Evolutionary conservation across 257 asterid species (phyloP).

Genomic region (Rubia yunnanensis): DNA sequence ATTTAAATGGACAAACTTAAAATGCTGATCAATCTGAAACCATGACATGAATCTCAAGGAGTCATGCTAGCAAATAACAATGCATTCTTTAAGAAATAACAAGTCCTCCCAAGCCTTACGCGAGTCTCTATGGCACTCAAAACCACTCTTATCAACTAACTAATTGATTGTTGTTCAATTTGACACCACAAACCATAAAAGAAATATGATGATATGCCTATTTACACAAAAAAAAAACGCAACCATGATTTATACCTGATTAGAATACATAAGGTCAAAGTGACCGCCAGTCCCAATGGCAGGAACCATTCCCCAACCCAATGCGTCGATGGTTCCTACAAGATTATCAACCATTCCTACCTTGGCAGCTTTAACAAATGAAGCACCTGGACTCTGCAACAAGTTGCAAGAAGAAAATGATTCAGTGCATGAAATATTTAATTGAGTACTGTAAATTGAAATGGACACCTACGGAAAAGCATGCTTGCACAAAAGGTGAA

Average conservation of each 20-base stretch:
- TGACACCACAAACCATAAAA: background rate
- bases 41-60: background rate
- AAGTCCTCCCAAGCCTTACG: background rate
- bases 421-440: background rate
- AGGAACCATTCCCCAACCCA: slow-evolving; percentile 87
- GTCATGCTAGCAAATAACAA: background rate
- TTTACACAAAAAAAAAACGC: background rate
- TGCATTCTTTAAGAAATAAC: too few relatives aligned
- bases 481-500: slow-evolving; percentile 77
- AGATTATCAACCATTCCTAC: slow-evolving; percentile 53
- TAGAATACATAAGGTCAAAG: slow-evolving; percentile 51
- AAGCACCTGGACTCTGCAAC: slow-evolving; percentile 65
- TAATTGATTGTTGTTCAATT: background rate
- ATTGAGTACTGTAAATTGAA: slow-evolving; percentile 8
- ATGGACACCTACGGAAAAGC: slow-evolving; percentile 55
- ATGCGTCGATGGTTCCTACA: slow-evolving; percentile 69
- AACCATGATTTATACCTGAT: slow-evolving; percentile 40
- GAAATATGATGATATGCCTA: background rate
- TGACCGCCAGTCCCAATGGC: slow-evolving; percentile 65
- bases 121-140: background rate
- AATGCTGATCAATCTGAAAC: background rate
- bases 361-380: slow-evolving; percentile 70
- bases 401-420: slow-evolving; percentile 13
- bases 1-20: background rate
- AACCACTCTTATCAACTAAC: too few relatives aligned